Evolutionary conservation across 805 yeast genomes (phyloP).

Genomic region (Scheffersomyces stipitis): DNA sequence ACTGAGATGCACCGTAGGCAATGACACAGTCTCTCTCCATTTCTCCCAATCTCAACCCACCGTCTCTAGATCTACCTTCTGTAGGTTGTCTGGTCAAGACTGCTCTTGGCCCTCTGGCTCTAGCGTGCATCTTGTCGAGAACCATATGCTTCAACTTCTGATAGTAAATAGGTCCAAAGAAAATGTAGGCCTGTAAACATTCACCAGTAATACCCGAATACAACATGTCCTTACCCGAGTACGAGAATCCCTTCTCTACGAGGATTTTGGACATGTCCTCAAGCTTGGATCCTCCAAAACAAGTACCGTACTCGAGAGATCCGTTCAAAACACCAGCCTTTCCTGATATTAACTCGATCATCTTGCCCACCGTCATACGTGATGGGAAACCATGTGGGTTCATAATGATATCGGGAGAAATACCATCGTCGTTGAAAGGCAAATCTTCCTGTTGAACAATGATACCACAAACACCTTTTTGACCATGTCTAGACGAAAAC

Average conservation of each 20-base stretch:
- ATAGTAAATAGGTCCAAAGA: conserved; percentile 97
- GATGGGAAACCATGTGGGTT: conserved; percentile 99
- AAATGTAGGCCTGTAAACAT: conserved; percentile 93
- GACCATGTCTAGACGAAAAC: conserved; percentile 97
- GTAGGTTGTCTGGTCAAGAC: conserved; percentile 98
- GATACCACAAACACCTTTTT: conserved; percentile 98
- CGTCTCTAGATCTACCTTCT: conserved; percentile 98
- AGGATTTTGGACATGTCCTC: conserved; percentile 92
- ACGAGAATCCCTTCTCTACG: conserved; percentile 87
- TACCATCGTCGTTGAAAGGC: conserved; percentile 92
- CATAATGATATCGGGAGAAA: conserved; percentile 94
- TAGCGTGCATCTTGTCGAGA: conserved; percentile 97
- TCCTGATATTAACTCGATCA: conserved; percentile 94
- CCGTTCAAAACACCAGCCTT: conserved; percentile 97
- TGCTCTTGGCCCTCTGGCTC: conserved; percentile 99
- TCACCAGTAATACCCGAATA: conserved; percentile 98
- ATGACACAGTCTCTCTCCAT: conserved; percentile 99
- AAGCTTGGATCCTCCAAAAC: conserved; percentile 96
- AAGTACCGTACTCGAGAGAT: conserved; percentile 89
- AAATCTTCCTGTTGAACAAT: conserved; percentile 95
- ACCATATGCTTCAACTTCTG: conserved; percentile 99
- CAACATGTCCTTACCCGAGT: conserved; percentile 96
- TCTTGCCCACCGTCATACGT: conserved; percentile 99
- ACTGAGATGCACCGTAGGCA: conserved; percentile 97
- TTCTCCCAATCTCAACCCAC: conserved; percentile 98